Percentiles rank a stretch among this genome's conserved stretches.
phyloP scores from a whole-genome alignment of 768 basidiomycete species.

The Cystofilobasidium capitatum region DNA sequence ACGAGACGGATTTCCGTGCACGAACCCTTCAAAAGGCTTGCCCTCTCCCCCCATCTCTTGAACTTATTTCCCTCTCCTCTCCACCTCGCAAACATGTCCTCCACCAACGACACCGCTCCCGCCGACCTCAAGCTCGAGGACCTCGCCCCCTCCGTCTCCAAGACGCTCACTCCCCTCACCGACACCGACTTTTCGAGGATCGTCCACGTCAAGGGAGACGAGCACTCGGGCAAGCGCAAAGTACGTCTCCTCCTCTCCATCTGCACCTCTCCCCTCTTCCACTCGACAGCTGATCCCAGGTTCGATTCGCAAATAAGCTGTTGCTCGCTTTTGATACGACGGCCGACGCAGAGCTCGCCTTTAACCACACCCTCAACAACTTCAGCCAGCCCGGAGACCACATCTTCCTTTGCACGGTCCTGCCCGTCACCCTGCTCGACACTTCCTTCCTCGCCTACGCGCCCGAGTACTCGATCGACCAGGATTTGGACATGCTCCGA shows the following conservation, averaged over 20 bases:
- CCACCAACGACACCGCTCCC: background rate
- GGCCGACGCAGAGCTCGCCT: slow-evolving; percentile 6
- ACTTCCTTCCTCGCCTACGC: no score
- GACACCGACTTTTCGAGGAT: background rate
- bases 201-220: slow-evolving; percentile 5
- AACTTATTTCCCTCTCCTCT: no score
- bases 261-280: background rate
- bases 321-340: slow-evolving; percentile 5
- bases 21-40: no score
- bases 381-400: background rate
- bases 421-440: background rate
- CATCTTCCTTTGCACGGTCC: background rate
- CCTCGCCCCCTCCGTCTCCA: background rate
- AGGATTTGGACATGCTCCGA: no score
- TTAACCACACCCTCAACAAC: background rate
- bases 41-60: no score
- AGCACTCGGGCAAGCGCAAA: background rate
- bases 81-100: no score
- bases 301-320: background rate
- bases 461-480: no score
- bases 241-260: background rate
- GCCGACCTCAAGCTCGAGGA: background rate
- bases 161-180: background rate
- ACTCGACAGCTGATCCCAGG: background rate
- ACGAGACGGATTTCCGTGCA: no score